Evolutionary conservation across 2,329 filamentous ascomycete genomes (phyloP), one percentile per base, ranked within the genome.

Genomic region (Phoma herbarum): DNA sequence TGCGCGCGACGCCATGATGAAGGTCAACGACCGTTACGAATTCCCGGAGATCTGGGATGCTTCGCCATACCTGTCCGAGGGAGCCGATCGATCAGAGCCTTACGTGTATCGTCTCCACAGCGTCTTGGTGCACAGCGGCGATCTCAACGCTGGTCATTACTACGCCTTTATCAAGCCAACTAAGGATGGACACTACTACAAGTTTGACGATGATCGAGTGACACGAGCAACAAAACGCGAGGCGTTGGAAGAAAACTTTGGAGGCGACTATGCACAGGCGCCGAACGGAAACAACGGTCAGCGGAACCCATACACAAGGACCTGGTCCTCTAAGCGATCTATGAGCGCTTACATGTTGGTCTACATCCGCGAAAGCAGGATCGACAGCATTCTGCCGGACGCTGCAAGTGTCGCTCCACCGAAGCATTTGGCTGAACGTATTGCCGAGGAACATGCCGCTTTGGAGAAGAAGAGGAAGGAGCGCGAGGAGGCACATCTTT

Each of bases 341-440:
- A 90, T 89, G 84, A 99, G 93, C 76, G 96, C 95, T 5, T 99
- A 99, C 82, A 99, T 99, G 95, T 80, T 99, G 82, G 96, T 99
- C 2, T 99, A 99, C 74, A 92, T 99, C 65, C 89, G 95, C 44
- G 91, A 97, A 75, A 90, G 89, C 50, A 87, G 89, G 56, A 79
- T 96, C n/a, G 91, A 97, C 71, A 85, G 91, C 65, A 89, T 98
- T 46, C 83, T 99, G 52, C 86, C 89, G 41, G 86, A 88, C 0
- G 90, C 95, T 35, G 84, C 86, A n/a, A 84, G 90, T 63, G 85
- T 90, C 2, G 90, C 96, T 69, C 91, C 93, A 16, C 96, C 95
- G 2, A 75, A 83, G 51, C 93, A 97, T 79, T 86, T 98, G 50
- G 89, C 92, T 71, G 84, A 85, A 67, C 88, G 88, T 60, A 85